Conservation (phyloP, 2,329 filamentous ascomycete species). For the Cladobotryum protrusum region DNA sequence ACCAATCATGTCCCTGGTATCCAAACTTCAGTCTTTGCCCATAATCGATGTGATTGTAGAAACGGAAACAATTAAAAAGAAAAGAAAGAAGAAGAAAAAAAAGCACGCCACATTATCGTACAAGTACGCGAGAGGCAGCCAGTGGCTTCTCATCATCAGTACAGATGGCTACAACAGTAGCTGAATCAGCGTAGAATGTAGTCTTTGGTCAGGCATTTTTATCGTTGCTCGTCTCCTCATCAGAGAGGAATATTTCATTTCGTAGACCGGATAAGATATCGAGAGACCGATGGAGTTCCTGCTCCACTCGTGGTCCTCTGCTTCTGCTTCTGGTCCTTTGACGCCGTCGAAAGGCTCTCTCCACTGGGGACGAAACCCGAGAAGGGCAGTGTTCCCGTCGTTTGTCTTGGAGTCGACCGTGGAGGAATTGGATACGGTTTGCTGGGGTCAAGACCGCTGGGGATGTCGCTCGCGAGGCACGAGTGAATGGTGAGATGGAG, state of each 20-base stretch:
- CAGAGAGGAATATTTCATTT: constrained; percentile 27
- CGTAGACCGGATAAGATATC: constrained; percentile 28
- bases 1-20: not conserved
- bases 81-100: not conserved
- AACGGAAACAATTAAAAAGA: not conserved
- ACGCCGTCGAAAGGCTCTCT: constrained; percentile 27
- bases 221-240: constrained; percentile 8
- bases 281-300: constrained; percentile 21
- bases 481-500: constrained; percentile 30
- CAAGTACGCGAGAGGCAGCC: not conserved
- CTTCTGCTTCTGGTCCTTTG: constrained; percentile 34
- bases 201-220: not conserved
- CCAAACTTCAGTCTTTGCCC: not conserved
- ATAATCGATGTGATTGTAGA: not conserved
- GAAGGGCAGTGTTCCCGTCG: constrained; percentile 41
- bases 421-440: constrained; percentile 35
- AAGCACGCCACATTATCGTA: not conserved
- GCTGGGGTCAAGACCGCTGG: constrained; percentile 34
- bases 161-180: not conserved
- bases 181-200: not conserved
- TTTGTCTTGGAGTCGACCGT: constrained; percentile 33
- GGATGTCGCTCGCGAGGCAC: constrained; percentile 28
- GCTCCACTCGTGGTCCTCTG: constrained; percentile 27
- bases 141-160: not conserved
- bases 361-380: constrained; percentile 29